A percentile compares a stretch with the other conserved stretches of the same genome.
Evolutionary conservation across 2,329 filamentous ascomycete genomes (phyloP).

Genomic region (Pyricularia grisea): DNA sequence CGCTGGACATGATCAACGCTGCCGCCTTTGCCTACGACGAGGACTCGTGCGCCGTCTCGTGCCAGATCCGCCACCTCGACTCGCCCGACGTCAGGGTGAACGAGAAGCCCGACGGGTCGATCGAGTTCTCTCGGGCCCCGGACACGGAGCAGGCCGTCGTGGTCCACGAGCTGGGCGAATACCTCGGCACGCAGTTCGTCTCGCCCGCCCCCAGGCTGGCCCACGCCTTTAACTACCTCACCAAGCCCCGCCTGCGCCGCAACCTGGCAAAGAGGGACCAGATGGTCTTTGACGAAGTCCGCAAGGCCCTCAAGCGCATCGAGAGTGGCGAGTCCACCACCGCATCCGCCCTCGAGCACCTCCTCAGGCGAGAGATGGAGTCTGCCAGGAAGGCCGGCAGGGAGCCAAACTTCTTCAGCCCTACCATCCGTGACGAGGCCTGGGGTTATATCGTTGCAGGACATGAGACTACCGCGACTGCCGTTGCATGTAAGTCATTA

Average conservation of each 20-base stretch:
- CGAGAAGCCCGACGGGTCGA: neutral
- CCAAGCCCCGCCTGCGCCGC: neutral
- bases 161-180: neutral
- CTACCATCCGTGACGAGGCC: slow-evolving; percentile 21
- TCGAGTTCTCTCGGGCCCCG: slow-evolving; percentile 1
- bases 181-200: neutral
- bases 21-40: slow-evolving; percentile 4
- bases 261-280: slow-evolving; percentile 6
- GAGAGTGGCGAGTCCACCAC: slow-evolving; percentile 11
- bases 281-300: slow-evolving; percentile 13
- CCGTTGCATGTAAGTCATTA: neutral
- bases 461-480: neutral
- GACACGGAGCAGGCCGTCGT: neutral
- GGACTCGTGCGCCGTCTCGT: neutral
- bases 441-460: neutral
- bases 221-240: slow-evolving; percentile 1
- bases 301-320: slow-evolving; percentile 12
- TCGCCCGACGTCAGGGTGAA: neutral
- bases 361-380: slow-evolving; percentile 21
- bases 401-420: slow-evolving; percentile 18
- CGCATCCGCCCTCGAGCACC: slow-evolving; percentile 18
- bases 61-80: slow-evolving; percentile 2
- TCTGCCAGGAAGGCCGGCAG: slow-evolving; percentile 20
- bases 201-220: slow-evolving; percentile 1
- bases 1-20: slow-evolving; percentile 23